These are phyloP conservation scores for Fusarium sororula DNA, from an alignment of 2,329 filamentous ascomycete genomes.

Conservation along the genomic window DNA sequence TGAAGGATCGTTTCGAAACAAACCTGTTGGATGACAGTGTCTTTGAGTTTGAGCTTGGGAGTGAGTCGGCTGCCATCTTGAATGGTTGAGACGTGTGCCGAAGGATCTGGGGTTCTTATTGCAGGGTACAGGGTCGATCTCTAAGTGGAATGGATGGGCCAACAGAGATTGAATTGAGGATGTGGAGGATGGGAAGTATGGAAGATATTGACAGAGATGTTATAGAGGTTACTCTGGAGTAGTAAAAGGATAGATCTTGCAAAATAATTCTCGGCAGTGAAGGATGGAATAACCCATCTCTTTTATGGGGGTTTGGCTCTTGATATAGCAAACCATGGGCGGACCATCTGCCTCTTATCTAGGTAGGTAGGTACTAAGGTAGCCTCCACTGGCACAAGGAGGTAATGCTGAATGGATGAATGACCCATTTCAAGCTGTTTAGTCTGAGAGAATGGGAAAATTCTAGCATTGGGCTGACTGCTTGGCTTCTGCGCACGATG, in stretches of 20 bases:
- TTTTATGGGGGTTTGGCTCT: background rate
- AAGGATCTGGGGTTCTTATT: background rate
- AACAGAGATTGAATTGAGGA: background rate
- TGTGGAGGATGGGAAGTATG: background rate
- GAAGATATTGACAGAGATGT: background rate
- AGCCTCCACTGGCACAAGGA: background rate
- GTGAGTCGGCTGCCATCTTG: background rate
- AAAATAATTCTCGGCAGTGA: background rate
- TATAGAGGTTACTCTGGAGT: background rate
- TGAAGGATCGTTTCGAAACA: background rate
- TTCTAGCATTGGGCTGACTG: background rate
- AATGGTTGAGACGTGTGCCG: background rate
- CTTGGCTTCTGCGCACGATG: background rate
- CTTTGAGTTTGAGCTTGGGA: background rate
- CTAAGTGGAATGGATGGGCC: background rate
- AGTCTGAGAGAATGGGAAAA: conserved; percentile 2
- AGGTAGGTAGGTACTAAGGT: too few relatives aligned
- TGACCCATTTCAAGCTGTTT: conserved; percentile 2
- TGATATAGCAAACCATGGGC: background rate
- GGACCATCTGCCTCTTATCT: background rate
- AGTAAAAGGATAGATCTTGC: background rate
- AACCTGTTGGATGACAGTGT: background rate
- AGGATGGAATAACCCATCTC: background rate
- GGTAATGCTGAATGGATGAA: background rate
- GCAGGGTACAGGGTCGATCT: background rate